Evolutionary conservation across 768 basidiomycete species (phyloP).

Genomic region (Lanmaoa rubissima): DNA sequence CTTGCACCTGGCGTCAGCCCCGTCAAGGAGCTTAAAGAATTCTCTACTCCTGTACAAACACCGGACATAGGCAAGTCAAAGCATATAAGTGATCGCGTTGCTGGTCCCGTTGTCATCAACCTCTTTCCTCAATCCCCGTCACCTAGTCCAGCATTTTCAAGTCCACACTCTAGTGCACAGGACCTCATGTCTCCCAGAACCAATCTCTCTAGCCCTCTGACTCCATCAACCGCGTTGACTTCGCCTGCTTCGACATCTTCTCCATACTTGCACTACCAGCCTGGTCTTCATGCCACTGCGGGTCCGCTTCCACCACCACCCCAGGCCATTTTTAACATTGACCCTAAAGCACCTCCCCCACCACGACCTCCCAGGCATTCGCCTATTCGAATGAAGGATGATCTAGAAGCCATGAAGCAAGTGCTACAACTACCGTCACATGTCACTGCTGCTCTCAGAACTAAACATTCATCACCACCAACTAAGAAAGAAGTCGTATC

Average conservation of each 20-base stretch:
- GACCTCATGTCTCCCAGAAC: conserved; percentile 29
- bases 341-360: conserved; percentile 46
- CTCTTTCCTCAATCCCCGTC: conserved; percentile 37
- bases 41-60: conserved; percentile 41
- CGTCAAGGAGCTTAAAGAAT: conserved; percentile 26
- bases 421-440: conserved; percentile 58
- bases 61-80: conserved; percentile 64
- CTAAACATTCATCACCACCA: conserved; percentile 20
- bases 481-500: conserved; percentile 22
- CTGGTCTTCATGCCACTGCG: conserved; percentile 67
- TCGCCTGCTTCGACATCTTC: conserved; percentile 32
- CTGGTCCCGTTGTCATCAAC: conserved; percentile 58
- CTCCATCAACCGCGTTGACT: conserved; percentile 27
- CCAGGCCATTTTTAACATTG: conserved; percentile 49
- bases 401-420: conserved; percentile 58
- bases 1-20: conserved; percentile 33
- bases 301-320: conserved; percentile 74
- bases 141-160: conserved; percentile 26
- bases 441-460: conserved; percentile 43
- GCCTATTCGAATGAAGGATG: conserved; percentile 46
- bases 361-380: conserved; percentile 65
- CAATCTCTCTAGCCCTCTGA: conserved; percentile 22
- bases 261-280: conserved; percentile 59
- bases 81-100: conserved; percentile 57
- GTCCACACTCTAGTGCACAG: conserved; percentile 28